Conservation (phyloP, 331 rosid species). For the Pyrus hybrid region DNA sequence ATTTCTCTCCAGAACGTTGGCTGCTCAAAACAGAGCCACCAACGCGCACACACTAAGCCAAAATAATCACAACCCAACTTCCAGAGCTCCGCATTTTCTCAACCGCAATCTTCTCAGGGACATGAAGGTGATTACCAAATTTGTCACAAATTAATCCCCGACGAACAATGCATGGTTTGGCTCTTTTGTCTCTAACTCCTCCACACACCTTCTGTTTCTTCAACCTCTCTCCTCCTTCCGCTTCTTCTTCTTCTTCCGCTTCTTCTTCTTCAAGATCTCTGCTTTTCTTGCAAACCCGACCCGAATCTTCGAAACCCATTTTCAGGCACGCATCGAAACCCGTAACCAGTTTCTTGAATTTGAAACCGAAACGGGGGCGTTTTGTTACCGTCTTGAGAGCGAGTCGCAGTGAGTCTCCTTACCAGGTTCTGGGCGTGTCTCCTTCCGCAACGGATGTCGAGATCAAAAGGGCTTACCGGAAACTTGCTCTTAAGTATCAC, state of each 20-base stretch:
- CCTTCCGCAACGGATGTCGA: constrained; percentile 58
- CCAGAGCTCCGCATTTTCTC: not conserved
- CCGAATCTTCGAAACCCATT: constrained; percentile 26
- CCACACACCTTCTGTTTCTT: not conserved
- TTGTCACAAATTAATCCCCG: constrained; percentile 18
- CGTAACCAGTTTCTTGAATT: constrained; percentile 6
- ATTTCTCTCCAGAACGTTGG: not conserved
- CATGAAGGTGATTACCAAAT: not conserved
- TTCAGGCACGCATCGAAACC: not conserved
- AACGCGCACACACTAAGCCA: too few species aligned
- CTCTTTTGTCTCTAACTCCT: constrained; percentile 22
- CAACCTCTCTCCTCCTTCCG: not conserved
- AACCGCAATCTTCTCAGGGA: not conserved
- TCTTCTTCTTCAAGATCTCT: constrained; percentile 20
- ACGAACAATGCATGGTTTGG: constrained; percentile 43
- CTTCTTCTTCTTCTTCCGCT: not conserved
- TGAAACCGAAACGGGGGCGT: constrained; percentile 14
- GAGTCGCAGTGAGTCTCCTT: constrained; percentile 69
- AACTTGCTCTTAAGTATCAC: constrained; percentile 89
- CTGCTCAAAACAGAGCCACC: not conserved
- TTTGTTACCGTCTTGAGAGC: constrained; percentile 23
- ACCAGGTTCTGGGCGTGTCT: constrained; percentile 68
- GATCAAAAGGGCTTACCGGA: constrained; percentile 85
- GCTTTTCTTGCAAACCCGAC: constrained; percentile 23
- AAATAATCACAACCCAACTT: not conserved